Evolutionary conservation across 805 yeast species (phyloP), one percentile per base, ranked within the genome.

Genomic region (Kuraishia capsulata): DNA sequence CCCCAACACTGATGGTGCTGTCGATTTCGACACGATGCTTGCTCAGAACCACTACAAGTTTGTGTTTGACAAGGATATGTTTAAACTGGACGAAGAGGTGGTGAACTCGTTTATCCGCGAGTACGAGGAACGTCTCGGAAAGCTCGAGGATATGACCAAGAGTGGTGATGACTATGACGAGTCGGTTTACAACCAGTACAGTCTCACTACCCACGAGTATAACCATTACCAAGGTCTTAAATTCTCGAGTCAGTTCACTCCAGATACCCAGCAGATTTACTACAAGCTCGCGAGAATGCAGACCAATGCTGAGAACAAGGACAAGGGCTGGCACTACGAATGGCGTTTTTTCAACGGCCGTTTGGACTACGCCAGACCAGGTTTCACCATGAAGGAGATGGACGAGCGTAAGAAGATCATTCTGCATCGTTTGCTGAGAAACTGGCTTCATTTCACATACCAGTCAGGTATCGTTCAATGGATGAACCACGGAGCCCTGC

Each of bases 401-500:
- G 18, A 17, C n/a, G 33, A 36, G 28, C 38, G 38, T 19, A 21
- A 29, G 33, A 36, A 36, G 38, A 58, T 64, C 11, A 57, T 62
- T 3, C 49, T 76, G 19, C 80, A 76, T 48, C 64, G 71, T 35
- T 44, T 77, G 28, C 46, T 69, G 4, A 60, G 77, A 39, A 65
- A 76, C 3, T 79, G 81, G 76, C 61, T 77, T 17, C 59, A 66
- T 31, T 73, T 76, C 48, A 54, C 75, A 23, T 50, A 59, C 14
- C 57, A 62, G 11, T 56, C 65, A 17, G 69, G 65, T 2, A 44
- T 78, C 4, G 49, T 60, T 9, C 68, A 81, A 0, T 79, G 84
- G 82, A 63, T 78, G 26, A 73, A 79, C 4, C 81, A 77, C 53
- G 85, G 85, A 2, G 61, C 81, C 8, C 58, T 78, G 41, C 62